Conservation (phyloP, 2,329 filamentous ascomycete genomes). For the Aureobasidium mangrovei region DNA sequence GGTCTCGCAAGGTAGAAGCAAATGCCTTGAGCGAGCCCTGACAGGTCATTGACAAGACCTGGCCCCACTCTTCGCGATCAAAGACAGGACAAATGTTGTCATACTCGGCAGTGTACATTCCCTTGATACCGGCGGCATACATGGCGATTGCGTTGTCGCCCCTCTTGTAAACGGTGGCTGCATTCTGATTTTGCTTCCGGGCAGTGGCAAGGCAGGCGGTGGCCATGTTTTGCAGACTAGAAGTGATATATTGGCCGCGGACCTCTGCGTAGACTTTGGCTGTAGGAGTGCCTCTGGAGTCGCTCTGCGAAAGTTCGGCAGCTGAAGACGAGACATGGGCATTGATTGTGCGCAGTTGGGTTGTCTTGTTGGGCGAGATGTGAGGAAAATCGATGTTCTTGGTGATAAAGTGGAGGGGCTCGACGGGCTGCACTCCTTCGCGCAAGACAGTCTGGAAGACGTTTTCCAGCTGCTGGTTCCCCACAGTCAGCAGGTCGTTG, state of each 20-base stretch:
- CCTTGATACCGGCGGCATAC: constrained; percentile 81
- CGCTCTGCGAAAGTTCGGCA: constrained; percentile 21
- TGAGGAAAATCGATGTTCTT: constrained; percentile 70
- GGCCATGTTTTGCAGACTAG: constrained; percentile 75
- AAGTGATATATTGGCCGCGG: constrained; percentile 75
- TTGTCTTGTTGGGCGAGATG: constrained; percentile 65
- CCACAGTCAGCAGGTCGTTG: constrained; percentile 65
- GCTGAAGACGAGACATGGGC: constrained; percentile 32
- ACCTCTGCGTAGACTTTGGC: constrained; percentile 78
- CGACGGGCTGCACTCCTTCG: constrained; percentile 71
- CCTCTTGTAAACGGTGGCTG: constrained; percentile 74
- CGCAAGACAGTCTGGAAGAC: constrained; percentile 71
- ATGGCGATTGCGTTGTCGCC: constrained; percentile 87
- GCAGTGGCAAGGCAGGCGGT: constrained; percentile 73
- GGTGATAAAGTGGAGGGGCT: constrained; percentile 86
- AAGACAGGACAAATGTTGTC: constrained; percentile 87
- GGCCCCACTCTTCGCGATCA: constrained; percentile 71
- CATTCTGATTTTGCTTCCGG: constrained; percentile 65
- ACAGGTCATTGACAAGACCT: constrained; percentile 70
- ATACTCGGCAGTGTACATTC: constrained; percentile 79
- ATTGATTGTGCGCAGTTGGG: constrained; percentile 71
- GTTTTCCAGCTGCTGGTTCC: constrained; percentile 73
- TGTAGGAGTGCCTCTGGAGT: constrained; percentile 54
- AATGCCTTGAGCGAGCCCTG: constrained; percentile 72
- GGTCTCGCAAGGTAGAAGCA: constrained; percentile 72